Evolutionary conservation across 345 rosid genomes (phyloP), one percentile per base, ranked within the genome.

Genomic region (Gossypium stocksii): DNA sequence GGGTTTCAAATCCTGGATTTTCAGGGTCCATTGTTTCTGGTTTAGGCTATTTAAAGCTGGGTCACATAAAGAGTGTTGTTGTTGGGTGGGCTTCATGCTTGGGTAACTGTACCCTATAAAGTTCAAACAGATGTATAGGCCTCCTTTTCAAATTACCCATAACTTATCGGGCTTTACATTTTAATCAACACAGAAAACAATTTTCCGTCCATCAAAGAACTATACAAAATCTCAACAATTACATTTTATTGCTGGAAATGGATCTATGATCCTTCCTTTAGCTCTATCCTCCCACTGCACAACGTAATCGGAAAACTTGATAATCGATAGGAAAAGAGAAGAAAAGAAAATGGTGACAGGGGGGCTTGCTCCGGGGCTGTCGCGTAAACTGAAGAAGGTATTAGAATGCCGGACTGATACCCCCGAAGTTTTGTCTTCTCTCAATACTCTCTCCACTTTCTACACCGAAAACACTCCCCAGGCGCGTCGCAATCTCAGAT

Each of bases 381-480:
- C 98, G 38, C 86, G 99, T 81, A 95, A 91, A 81, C 83, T 95
- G 83, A 95, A 93, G 90, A 93, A 93, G 80, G 99, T 93, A 54
- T 66, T 95, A 74, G 99, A 95, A 74, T 89, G 91, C 74, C 88
- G 97, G 52, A 90, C 99, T 7, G 99, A 95, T 78, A 87, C 84
- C 71, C 89, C 97, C 9, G 98, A 95, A 76, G 87, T 93, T 76
- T 79, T 91, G 69, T 84, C 91, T 6, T 95, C 99, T 61, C 86
- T 95, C 52, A 84, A 88, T 82, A 88, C 98, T 1, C 90, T 95
- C 73, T 95, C 99, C 75, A 70, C 89, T 58, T 93, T 95, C 85
- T 93, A 95, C 73, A 63, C 83, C 52, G 93, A 90, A 3, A 95
- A 95, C 89, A 91, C 92, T 46, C 89, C 97, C 4, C 97, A 90